Base-by-base conservation (phyloP, 164 flowering plant species). In the Macadamia integrifolia region DNA sequence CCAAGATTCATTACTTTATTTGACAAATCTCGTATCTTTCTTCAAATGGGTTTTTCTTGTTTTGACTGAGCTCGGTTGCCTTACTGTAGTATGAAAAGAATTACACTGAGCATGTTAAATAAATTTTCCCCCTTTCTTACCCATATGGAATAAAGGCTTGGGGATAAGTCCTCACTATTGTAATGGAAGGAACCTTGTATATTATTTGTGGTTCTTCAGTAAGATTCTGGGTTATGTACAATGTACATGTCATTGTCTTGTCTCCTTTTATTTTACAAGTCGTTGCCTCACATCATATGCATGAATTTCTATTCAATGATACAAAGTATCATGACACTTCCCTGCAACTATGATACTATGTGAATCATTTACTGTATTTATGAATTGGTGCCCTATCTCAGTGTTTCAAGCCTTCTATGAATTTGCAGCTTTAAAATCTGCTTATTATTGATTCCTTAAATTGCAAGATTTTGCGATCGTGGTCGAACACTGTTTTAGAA, bases 11-110 rank as follows among this genome's bases (percentile, higher is more conserved):
- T 18, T 2, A 13, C 15, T 23, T 30, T 3, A 10, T 58, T 1
- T 9, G 57, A 50, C 66, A 42, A 65, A 32, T 23, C 59, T 65
- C 59, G 53, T 46, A 32, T 9, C n/a, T 40, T 52, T 30, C 60
- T 65, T 53, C 31, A 23, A 17, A 49, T 12, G 4, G 14, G 23
- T 23, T 23, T 57, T 53, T 32, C 10, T 3, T 14, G 15, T 30
- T 15, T 31, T 2, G 3, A 31, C 40, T 11, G 62, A 6, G 62
- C 42, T 15, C 13, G 32, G n/a, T 43, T 31, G n/a, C 42, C 6
- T 60, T 60, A 17, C n/a, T 60, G 17, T 32, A 43, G 62, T 29
- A 9, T 10, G 40, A 31, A 60, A 32, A 31, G 31, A 5, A 46
- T 13, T 57, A 57, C 7, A 10, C 9, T 57, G 30, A 2, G 18